Evolutionary conservation across 371 early-diverging fungal genomes (phyloP).

Genomic region (Scutellospora calospora): DNA sequence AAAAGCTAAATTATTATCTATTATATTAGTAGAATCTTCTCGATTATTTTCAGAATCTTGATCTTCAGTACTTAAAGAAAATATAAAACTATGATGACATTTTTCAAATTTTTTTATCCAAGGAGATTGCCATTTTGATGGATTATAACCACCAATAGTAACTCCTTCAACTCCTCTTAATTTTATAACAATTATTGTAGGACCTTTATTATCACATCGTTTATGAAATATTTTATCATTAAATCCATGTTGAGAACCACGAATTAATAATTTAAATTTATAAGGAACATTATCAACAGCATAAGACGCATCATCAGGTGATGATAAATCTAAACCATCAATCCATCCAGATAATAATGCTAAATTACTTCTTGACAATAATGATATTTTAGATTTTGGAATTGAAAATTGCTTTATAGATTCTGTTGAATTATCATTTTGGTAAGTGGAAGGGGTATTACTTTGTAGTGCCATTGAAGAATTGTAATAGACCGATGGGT

Average conservation of each 20-base stretch:
- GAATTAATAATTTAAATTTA: conserved; percentile 21
- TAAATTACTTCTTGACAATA: neutral
- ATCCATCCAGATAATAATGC: conserved; percentile 8
- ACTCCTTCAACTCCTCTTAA: neutral
- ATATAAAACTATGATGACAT: conserved; percentile 9
- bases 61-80: neutral
- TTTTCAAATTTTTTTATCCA: conserved; percentile 1
- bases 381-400: neutral
- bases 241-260: conserved; percentile 15
- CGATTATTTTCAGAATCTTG: neutral
- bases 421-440: neutral
- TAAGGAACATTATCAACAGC: neutral
- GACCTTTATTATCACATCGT: neutral
- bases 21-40: too few relatives aligned
- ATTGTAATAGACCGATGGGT: too few relatives aligned
- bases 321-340: neutral
- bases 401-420: too few relatives aligned
- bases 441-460: neutral
- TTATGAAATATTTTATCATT: neutral
- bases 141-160: conserved; percentile 14
- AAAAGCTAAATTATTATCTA: neutral
- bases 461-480: neutral
- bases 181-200: neutral
- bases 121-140: neutral
- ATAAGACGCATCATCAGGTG: neutral